These are phyloP conservation scores for Apiospora rasikravindrae DNA, from an alignment of 2,329 filamentous ascomycete species.

Conservation along the genomic window DNA sequence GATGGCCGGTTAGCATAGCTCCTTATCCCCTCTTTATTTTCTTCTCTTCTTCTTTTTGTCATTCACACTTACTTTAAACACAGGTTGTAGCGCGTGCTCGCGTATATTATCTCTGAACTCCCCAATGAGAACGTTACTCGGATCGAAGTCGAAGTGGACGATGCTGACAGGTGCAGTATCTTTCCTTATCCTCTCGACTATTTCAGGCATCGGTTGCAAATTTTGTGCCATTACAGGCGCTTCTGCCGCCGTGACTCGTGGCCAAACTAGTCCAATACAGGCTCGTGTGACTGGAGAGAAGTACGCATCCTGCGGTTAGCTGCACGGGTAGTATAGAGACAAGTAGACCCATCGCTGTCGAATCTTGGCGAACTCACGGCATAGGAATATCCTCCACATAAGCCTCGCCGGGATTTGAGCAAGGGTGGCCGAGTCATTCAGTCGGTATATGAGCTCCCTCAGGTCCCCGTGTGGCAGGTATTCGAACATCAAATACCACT, in stretches of 20 bases:
- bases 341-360: neutral
- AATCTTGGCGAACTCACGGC: neutral
- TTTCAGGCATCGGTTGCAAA: neutral
- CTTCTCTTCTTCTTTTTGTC: too few relatives aligned
- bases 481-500: neutral
- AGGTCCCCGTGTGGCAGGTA: neutral
- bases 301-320: neutral
- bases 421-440: neutral
- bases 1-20: neutral
- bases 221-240: neutral
- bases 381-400: slow-evolving; percentile 1
- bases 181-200: too few relatives aligned
- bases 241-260: neutral
- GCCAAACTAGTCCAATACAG: neutral
- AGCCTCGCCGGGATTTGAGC: neutral
- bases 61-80: neutral
- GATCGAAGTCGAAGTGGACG: slow-evolving; percentile 17
- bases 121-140: neutral
- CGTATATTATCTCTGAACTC: neutral
- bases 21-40: neutral
- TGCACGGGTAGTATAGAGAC: neutral
- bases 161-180: neutral
- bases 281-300: neutral
- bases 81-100: neutral
- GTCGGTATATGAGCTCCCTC: neutral